Percentiles rank a stretch among this genome's conserved stretches.
These are phyloP conservation scores for Fragaria iinumae DNA, from an alignment of 306 rosid genomes.

Conservation along the genomic window DNA sequence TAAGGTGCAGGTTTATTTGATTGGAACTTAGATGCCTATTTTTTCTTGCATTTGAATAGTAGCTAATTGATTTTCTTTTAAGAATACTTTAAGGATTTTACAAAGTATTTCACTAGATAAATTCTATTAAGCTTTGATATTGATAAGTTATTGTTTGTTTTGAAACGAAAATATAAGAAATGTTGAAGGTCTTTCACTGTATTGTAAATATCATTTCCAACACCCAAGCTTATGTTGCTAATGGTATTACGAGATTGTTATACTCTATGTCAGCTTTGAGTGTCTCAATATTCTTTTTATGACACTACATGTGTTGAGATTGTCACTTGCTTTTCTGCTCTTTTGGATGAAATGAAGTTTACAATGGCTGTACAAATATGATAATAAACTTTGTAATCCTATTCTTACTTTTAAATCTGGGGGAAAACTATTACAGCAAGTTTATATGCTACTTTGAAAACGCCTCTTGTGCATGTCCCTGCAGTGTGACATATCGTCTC, in stretches of 20 bases:
- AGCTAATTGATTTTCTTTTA: not conserved
- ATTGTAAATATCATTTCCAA: not conserved
- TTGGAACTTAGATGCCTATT: not conserved
- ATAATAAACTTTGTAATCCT: not conserved
- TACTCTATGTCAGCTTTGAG: not conserved
- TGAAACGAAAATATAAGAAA: not conserved
- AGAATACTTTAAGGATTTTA: not conserved
- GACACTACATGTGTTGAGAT: not conserved
- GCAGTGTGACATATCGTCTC: constrained; percentile 1
- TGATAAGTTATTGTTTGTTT: not conserved
- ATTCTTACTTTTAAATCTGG: not conserved
- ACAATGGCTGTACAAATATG: not conserved
- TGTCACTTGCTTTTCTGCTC: constrained; percentile 8
- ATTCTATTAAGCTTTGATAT: not conserved
- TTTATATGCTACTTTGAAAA: not conserved
- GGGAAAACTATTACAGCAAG: not conserved
- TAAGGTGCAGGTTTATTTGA: no score
- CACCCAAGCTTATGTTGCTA: not conserved
- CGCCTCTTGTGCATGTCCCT: constrained; percentile 13
- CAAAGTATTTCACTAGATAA: not conserved
- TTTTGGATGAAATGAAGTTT: not conserved
- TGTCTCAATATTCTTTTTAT: not conserved
- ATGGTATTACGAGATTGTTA: not conserved
- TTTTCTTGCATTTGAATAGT: not conserved
- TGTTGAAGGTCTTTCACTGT: not conserved